Evolutionary conservation across 225 moss, liverwort and hornwort genomes (phyloP).

Genomic region (Pseudisothecium myosuroides): DNA sequence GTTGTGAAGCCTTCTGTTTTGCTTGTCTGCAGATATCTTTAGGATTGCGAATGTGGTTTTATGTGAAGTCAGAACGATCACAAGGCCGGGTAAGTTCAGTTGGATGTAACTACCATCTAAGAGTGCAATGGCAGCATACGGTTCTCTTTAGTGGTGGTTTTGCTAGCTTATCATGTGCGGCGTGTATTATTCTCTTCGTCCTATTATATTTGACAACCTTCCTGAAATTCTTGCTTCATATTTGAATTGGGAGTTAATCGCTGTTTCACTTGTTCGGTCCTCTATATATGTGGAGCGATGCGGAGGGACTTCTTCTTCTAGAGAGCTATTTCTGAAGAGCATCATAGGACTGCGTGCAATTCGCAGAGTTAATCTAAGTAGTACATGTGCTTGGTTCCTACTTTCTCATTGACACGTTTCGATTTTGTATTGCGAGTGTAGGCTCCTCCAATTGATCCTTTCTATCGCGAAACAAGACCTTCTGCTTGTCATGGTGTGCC

Average conservation of each 20-base stretch:
- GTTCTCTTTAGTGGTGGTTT: neutral
- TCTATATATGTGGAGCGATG: neutral
- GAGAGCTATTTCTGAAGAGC: too few relatives aligned
- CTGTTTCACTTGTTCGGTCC: neutral
- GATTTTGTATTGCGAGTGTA: constrained; percentile 10
- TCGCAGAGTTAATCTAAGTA: neutral
- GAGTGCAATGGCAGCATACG: neutral
- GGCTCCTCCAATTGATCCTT: constrained; percentile 96
- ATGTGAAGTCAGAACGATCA: constrained; percentile 76
- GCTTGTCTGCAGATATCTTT: constrained; percentile 54
- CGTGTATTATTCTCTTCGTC: neutral
- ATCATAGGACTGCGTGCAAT: neutral
- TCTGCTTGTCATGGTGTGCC: constrained; percentile 99
- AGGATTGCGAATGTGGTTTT: constrained; percentile 91
- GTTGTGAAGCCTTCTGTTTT: neutral
- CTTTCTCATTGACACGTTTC: neutral
- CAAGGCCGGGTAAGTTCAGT: constrained; percentile 65
- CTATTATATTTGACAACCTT: neutral
- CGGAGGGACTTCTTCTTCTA: too few relatives aligned
- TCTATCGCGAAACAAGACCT: constrained; percentile 55
- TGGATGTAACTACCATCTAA: neutral
- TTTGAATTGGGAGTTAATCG: neutral
- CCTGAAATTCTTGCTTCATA: neutral
- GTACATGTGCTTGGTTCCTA: neutral
- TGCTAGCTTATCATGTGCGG: neutral